Evolutionary conservation across 2,329 filamentous ascomycete species (phyloP).

Genomic region (Fusarium burgessii): DNA sequence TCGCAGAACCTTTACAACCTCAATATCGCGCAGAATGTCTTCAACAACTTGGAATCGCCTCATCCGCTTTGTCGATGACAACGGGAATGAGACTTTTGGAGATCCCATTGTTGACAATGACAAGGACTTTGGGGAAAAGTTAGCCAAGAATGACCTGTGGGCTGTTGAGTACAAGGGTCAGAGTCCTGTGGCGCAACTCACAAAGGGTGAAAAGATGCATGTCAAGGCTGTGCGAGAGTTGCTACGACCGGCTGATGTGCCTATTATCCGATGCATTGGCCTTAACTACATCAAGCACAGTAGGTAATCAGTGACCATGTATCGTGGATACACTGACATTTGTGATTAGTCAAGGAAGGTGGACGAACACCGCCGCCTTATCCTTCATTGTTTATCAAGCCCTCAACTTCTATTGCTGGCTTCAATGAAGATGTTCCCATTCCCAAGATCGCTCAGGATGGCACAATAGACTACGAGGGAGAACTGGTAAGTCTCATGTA

Average conservation of each 20-base stretch:
- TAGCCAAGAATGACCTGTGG: constrained; percentile 45
- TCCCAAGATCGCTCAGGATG: constrained; percentile 60
- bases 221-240: constrained; percentile 51
- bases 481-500: constrained; percentile 53
- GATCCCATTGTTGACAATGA: constrained; percentile 48
- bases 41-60: constrained; percentile 48
- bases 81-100: constrained; percentile 50
- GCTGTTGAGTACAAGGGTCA: constrained; percentile 49
- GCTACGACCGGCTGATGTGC: constrained; percentile 49
- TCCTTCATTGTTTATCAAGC: constrained; percentile 65
- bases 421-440: constrained; percentile 56
- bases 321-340: accelerated
- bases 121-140: constrained; percentile 42
- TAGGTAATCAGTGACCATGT: constrained; percentile 12
- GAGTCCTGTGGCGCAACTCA: constrained; percentile 41
- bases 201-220: constrained; percentile 45
- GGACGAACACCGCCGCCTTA: constrained; percentile 63
- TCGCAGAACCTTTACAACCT: background rate
- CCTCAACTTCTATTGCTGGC: constrained; percentile 54
- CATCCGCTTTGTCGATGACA: constrained; percentile 52
- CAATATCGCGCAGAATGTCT: constrained; percentile 37
- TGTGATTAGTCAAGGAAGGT: constrained; percentile 61
- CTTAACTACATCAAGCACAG: constrained; percentile 55
- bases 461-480: constrained; percentile 62
- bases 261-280: constrained; percentile 53